phyloP scores from a whole-genome alignment of 208 protist species.

The Strigomonas culicis region DNA sequence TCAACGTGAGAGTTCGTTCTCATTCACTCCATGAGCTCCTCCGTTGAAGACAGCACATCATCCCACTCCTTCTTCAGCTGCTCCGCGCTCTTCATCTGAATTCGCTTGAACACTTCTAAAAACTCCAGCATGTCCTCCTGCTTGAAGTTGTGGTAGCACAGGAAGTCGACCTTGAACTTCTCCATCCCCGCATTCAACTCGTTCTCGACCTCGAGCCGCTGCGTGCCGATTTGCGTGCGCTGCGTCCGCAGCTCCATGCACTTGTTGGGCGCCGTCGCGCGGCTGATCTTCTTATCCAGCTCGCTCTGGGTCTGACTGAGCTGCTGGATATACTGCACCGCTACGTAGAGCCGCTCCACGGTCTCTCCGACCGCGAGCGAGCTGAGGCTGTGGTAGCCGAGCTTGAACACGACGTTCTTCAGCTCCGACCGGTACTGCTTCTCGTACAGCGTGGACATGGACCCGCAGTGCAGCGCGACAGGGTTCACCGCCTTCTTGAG shows the following conservation, averaged over 20 bases:
- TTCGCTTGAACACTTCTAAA: constrained; percentile 64
- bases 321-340: constrained; percentile 25
- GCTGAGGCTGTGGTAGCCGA: constrained; percentile 85
- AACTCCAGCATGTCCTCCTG: constrained; percentile 81
- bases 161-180: constrained; percentile 63
- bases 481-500: constrained; percentile 47
- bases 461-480: constrained; percentile 55
- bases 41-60: constrained; percentile 16
- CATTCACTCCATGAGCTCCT: constrained; percentile 1
- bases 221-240: constrained; percentile 25
- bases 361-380: constrained; percentile 67
- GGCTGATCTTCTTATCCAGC: constrained; percentile 17
- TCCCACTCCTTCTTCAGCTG: constrained; percentile 73
- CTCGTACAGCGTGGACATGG: constrained; percentile 43
- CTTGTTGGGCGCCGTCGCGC: constrained; percentile 24
- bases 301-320: constrained; percentile 18
- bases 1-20: constrained; percentile 3
- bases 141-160: constrained; percentile 73
- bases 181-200: constrained; percentile 28
- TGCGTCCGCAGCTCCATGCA: constrained; percentile 23
- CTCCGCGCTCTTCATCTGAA: constrained; percentile 75
- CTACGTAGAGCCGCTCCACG: constrained; percentile 40
- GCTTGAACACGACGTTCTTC: constrained; percentile 70
- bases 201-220: constrained; percentile 22
- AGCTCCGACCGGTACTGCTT: constrained; percentile 69